Base-by-base conservation (phyloP, 2,329 filamentous ascomycete species). In the Penicillium sumatraense region DNA sequence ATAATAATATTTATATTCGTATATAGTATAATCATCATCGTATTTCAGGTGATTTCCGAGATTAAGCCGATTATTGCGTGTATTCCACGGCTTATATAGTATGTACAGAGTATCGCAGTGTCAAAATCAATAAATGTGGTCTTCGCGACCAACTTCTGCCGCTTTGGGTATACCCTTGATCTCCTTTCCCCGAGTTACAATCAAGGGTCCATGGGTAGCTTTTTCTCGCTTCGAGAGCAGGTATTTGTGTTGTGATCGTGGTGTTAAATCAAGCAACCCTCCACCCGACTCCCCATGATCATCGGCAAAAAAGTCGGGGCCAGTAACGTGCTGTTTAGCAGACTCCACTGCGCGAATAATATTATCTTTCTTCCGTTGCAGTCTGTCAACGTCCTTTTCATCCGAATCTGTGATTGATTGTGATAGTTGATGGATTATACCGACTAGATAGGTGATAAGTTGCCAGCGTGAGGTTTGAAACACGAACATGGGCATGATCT, bases 251-350 rank as follows among this genome's bases (percentile, higher is more conserved):
- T 62, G 62, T 13, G 62, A 57, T 2, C 53, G 53, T 6, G 68
- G 67, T 3, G 69, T 72, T 51, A 74, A 56, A 54, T 71, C 64
- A 38, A 71, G 48, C 56, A 72, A 60, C 16, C 58, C 59, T 31
- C 61, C 48, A 16, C 49, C 53, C 20, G 65, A 61, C 11, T 50
- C 47, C 10, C 63, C 75, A 38, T 80, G 76, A 50, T 80, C 75
- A 68, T 96, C 90, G 68, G 89, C 93, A 88, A 93, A 96, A 70
- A 92, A 96, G 48, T 96, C 91, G 6, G 96, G 78, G 56, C 83
- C 87, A 54, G 87, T 87, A 47, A 96, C 88, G 68, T 96, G 90
- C 64, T 88, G 86, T 60, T 93, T 89, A 2, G 91, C 91, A 45
- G 90, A 88, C 58, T 87, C 81, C 11, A 91, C 81, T 1, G 93